Conservation (phyloP, 2,329 filamentous ascomycete species). For the Aspergillus arachidicola region DNA sequence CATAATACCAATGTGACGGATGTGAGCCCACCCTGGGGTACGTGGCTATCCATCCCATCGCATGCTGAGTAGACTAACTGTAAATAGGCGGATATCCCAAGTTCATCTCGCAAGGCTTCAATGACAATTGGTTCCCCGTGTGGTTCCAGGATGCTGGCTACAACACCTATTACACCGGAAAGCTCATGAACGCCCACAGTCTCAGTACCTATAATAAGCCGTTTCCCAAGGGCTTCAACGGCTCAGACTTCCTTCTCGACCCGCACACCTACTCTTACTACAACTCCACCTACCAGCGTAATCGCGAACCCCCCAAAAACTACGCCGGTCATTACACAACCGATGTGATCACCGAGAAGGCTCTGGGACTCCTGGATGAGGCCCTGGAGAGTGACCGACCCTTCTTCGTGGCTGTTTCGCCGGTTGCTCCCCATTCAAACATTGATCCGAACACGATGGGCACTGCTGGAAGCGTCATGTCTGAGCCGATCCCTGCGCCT, state of each 20-base stretch:
- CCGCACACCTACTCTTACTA: conserved; percentile 66
- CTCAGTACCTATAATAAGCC: conserved; percentile 52
- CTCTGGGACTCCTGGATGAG: conserved; percentile 63
- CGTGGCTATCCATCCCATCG: conserved; percentile 8
- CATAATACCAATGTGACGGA: conserved; percentile 73
- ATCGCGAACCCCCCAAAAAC: conserved; percentile 58
- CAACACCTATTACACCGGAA: conserved; percentile 59
- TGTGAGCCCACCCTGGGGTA: conserved; percentile 56
- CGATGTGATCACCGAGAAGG: conserved; percentile 63
- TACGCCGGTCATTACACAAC: conserved; percentile 59
- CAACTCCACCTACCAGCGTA: conserved; percentile 65
- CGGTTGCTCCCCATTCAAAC: conserved; percentile 68
- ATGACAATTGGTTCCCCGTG: conserved; percentile 54
- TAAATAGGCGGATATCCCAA: conserved; percentile 50
- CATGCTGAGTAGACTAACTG: not conserved
- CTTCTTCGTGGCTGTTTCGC: conserved; percentile 69
- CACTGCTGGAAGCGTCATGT: conserved; percentile 36
- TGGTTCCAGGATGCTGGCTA: conserved; percentile 57
- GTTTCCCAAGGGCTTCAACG: conserved; percentile 40
- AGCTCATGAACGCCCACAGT: conserved; percentile 57
- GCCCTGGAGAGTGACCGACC: conserved; percentile 58
- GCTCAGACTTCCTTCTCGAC: conserved; percentile 49
- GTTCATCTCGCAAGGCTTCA: conserved; percentile 54
- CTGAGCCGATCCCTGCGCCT: conserved; percentile 59
- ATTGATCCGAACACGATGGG: conserved; percentile 42